Evolutionary conservation across 1,139 yeast species (phyloP).

Genomic region (Taphrina populina): DNA sequence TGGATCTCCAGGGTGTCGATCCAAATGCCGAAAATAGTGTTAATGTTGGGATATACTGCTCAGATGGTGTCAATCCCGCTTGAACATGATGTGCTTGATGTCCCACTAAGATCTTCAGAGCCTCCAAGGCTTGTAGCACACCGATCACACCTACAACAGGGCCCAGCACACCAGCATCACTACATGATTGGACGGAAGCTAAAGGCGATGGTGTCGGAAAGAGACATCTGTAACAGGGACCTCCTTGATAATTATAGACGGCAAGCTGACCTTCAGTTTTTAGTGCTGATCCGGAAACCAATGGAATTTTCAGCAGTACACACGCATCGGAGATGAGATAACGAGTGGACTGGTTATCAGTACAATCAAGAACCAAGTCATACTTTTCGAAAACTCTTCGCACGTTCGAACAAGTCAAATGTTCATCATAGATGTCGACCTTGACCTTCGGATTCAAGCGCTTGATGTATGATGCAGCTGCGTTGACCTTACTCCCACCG

Average conservation of each 20-base stretch:
- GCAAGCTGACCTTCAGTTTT: slow-evolving; percentile 88
- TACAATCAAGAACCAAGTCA: slow-evolving; percentile 84
- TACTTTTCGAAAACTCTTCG: slow-evolving; percentile 61
- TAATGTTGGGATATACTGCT: slow-evolving; percentile 57
- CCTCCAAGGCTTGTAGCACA: slow-evolving; percentile 80
- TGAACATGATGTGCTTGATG: slow-evolving; percentile 31
- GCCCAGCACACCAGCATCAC: slow-evolving; percentile 94
- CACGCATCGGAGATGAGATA: slow-evolving; percentile 85
- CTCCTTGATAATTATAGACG: slow-evolving; percentile 64
- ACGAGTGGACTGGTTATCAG: slow-evolving; percentile 87
- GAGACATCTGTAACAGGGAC: slow-evolving; percentile 94
- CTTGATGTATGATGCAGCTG: slow-evolving; percentile 54
- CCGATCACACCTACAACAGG: slow-evolving; percentile 95
- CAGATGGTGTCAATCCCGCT: slow-evolving; percentile 45
- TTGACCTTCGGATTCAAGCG: slow-evolving; percentile 65
- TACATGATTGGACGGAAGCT: slow-evolving; percentile 75
- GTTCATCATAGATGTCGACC: slow-evolving; percentile 54
- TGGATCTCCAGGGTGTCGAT: slow-evolving; percentile 57
- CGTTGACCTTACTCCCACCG: slow-evolving; percentile 72
- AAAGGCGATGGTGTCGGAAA: slow-evolving; percentile 91
- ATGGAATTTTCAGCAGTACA: slow-evolving; percentile 54
- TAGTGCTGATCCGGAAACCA: slow-evolving; percentile 89
- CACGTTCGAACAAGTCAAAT: slow-evolving; percentile 60
- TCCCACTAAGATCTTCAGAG: slow-evolving; percentile 61
- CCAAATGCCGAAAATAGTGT: slow-evolving; percentile 65